These are phyloP conservation scores for Pseudogymnoascus sp. DNA, from an alignment of 2,329 filamentous ascomycete genomes.

Conservation along the genomic window DNA sequence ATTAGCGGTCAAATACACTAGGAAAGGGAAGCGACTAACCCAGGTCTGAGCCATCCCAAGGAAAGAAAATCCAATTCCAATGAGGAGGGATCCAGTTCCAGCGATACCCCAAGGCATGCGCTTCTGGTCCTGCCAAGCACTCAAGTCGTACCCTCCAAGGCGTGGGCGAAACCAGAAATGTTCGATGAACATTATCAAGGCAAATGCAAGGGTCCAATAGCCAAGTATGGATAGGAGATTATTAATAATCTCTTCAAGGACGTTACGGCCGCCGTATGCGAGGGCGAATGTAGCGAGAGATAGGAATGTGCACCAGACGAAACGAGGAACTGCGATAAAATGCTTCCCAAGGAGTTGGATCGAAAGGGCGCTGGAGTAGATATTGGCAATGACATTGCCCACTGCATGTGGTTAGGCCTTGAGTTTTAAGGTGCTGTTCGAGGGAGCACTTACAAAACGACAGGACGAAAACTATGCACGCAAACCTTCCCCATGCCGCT, in stretches of 20 bases:
- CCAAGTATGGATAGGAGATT: slow-evolving; percentile 20
- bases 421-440: neutral
- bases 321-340: slow-evolving; percentile 21
- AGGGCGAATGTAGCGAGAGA: slow-evolving; percentile 15
- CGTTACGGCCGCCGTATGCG: slow-evolving; percentile 19
- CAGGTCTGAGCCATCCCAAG: slow-evolving; percentile 22
- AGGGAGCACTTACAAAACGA: neutral
- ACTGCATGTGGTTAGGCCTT: neutral
- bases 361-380: slow-evolving; percentile 20
- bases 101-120: slow-evolving; percentile 20
- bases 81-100: slow-evolving; percentile 13
- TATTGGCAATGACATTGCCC: slow-evolving; percentile 19
- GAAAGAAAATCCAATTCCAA: slow-evolving; percentile 16
- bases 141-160: slow-evolving; percentile 19
- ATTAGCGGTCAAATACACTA: neutral
- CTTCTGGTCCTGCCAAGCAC: slow-evolving; percentile 19
- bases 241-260: slow-evolving; percentile 19
- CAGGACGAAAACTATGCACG: neutral
- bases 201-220: slow-evolving; percentile 23
- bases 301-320: slow-evolving; percentile 19
- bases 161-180: slow-evolving; percentile 19
- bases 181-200: slow-evolving; percentile 18
- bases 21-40: slow-evolving; percentile 11
- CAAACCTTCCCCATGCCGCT: slow-evolving; percentile 1
- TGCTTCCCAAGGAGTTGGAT: slow-evolving; percentile 19